A percentile compares a stretch with the other conserved stretches of the same genome.
Evolutionary conservation across 1,284 basidiomycete species (phyloP).

Genomic region (Irpex sp.): DNA sequence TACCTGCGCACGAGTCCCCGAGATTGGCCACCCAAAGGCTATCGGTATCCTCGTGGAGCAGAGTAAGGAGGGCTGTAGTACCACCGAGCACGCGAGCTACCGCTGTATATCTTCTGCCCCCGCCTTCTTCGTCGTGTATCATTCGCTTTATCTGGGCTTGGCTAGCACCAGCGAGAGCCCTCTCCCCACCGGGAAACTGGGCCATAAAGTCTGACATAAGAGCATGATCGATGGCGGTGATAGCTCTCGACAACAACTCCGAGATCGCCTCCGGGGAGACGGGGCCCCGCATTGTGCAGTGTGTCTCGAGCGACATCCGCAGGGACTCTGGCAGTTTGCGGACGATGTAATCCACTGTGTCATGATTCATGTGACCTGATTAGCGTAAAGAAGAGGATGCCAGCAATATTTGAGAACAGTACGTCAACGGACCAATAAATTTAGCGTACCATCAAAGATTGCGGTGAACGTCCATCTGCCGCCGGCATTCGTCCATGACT

Average conservation of each 20-base stretch:
- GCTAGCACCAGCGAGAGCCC: slow-evolving; percentile 19
- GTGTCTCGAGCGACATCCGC: slow-evolving; percentile 35
- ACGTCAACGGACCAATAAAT: not conserved
- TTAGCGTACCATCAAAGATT: slow-evolving; percentile 53
- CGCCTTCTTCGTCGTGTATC: slow-evolving; percentile 21
- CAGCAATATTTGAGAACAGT: not conserved
- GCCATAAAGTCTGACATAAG: slow-evolving; percentile 42
- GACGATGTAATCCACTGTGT: slow-evolving; percentile 51
- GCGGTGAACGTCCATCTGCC: slow-evolving; percentile 58
- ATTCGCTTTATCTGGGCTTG: slow-evolving; percentile 23
- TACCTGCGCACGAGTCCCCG: slow-evolving; percentile 64
- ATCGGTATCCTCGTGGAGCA: slow-evolving; percentile 46
- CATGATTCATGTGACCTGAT: slow-evolving; percentile 54
- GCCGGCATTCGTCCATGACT: slow-evolving; percentile 50
- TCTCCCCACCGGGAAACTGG: slow-evolving; percentile 37
- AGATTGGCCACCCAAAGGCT: slow-evolving; percentile 66
- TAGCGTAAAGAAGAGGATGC: not conserved
- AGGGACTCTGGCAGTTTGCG: slow-evolving; percentile 43
- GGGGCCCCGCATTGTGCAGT: slow-evolving; percentile 32
- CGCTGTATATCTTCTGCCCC: slow-evolving; percentile 26
- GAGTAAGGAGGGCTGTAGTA: slow-evolving; percentile 54
- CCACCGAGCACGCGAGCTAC: slow-evolving; percentile 54
- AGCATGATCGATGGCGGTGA: slow-evolving; percentile 39
- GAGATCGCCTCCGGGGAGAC: slow-evolving; percentile 36
- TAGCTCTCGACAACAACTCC: slow-evolving; percentile 36